Evolutionary conservation across 2,329 filamentous ascomycete species (phyloP), one percentile per base, ranked within the genome.

Genomic region (Rhynchosporium agropyri): DNA sequence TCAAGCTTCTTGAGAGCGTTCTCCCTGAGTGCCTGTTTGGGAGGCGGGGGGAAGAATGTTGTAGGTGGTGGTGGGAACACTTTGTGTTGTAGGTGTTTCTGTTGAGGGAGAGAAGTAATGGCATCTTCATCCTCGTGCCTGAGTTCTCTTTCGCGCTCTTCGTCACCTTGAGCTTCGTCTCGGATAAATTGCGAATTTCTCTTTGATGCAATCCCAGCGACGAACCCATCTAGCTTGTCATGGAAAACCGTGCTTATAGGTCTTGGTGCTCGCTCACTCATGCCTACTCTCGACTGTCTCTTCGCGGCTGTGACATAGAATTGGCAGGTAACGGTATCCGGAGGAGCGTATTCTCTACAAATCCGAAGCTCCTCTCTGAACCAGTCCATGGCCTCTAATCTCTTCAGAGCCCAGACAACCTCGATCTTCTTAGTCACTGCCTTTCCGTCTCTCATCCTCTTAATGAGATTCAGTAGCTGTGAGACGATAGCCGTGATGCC

Each of bases 381-480:
- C 94, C 94, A 98, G 74, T 97, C 92, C 87, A 98, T 92, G 0
- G 92, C 91, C 76, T 97, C 94, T 13, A 95, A 87, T 61, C 90
- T 86, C 77, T 95, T 96, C 68, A 97, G 80, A 4, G 93, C 88
- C 94, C 94, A 98, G n/a, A 98, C 85, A 0, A 98, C 91, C 15
- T 95, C 89, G 4, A 98, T 89, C 67, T 89, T 91, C 74, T 90
- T 91, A 1, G 93, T 97, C 50, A 97, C 91, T 40, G 94, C 93
- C 76, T 97, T 97, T 56, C 92, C 91, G 73, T 97, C 93, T 63
- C 92, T 88, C 89, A 98, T 97, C 63, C 92, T 88, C 78, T 97
- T 97, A 78, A 97, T 96, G n/a, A 98, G 80, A 69, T 96, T 91
- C 28, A 97, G 82, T 2, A 98, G 81, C 74, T 98, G 92, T 8